Base-by-base conservation (phyloP, 2,329 filamentous ascomycete species). In the Cladophialophora bantiana region DNA sequence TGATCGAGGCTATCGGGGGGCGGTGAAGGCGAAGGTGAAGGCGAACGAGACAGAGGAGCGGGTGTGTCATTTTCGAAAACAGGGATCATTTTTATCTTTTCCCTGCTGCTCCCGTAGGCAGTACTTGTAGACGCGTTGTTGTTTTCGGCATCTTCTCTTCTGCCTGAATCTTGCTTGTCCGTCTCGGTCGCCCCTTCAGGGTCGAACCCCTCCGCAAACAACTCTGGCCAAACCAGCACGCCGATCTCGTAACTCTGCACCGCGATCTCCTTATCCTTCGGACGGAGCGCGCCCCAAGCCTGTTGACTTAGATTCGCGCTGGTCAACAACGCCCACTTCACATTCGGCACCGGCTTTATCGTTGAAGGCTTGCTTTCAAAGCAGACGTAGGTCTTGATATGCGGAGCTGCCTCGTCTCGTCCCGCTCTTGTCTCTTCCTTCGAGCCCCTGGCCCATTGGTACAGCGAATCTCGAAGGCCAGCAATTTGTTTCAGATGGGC, bases 301-400 rank as follows among this genome's bases (percentile, higher is more conserved):
- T 96, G 93, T 68, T 89, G 94, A 1, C 91, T 95, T 2, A 97
- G 77, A 72, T 96, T 97, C n/a, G 93, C 93, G n/a, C 91, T 95
- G 0, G 92, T 96, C 1, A 96, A 77, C 70, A 97, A 83, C 1
- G 91, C 92, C 94, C 93, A 97, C 74, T 95, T 91, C 45, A 96
- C 88, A 0, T 79, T 77, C 1, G 73, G 68, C 9, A 45, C 52
- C 15, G 69, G 60, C 9, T 52, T 52, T 9, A 64, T 62, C 7
- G 10, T 58, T 13, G 70, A 76, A 5, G 77, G 74, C 74, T 80
- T 79, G 1, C 60, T 69, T 0, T 77, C 71, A 72, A 85, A 93
- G 4, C 91, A 87, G 53, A 94, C 88, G 74, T 95, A 97, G 0
- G 93, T 96, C 77, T 97, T 97, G 75, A 96, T 91, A 72, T 97